Base-by-base conservation (phyloP, 768 basidiomycete genomes). In the Lentinula sp. region DNA sequence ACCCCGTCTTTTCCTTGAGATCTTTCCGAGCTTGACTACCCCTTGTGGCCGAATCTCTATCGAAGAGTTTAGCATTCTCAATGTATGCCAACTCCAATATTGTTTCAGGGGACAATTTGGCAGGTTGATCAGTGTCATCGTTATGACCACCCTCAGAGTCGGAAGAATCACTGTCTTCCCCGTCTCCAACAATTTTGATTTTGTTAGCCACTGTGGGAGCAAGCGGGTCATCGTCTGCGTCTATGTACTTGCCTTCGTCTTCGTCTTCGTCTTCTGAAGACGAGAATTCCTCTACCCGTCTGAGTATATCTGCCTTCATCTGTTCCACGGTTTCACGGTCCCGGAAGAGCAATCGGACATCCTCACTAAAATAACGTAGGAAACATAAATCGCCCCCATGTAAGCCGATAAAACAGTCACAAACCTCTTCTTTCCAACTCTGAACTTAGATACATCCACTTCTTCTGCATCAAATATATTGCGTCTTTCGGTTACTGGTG, bases 221-320 rank as follows among this genome's bases (percentile, higher is more conserved):
- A 12, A 79, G 69, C 9, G 85, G 85, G 35, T 87, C 84, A 52
- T 88, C 86, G 13, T 51, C 74, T 68, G 56, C 63, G 72, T 65
- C 50, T 66, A 43, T 63, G 65, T 51, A 68, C 69, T 73, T 20
- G 64, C 66, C 59, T 71, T 61, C 60, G 61, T 61, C 67, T 55
- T 61, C 60, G 61, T 61, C 67, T 55, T 81, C 82, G 20, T 81
- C 85, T n/a, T 87, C 86, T 32, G 82, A 79, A 49, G 82, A 83
- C 0, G 80, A 79, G 41, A 87, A 80, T 16, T 78, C 83, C 66
- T 94, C 88, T 0, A 84, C 87, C 4, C 89, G 81, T 32, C 91
- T 83, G 13, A 95, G 77, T 65, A 95, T 95, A 58, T 90, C 87
- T 1, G 84, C 84, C 67, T 95, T 94, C 83, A 95, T 88, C 64